Conservation (phyloP, 2,329 filamentous ascomycete genomes). For the Botryosphaeria dothidea region DNA sequence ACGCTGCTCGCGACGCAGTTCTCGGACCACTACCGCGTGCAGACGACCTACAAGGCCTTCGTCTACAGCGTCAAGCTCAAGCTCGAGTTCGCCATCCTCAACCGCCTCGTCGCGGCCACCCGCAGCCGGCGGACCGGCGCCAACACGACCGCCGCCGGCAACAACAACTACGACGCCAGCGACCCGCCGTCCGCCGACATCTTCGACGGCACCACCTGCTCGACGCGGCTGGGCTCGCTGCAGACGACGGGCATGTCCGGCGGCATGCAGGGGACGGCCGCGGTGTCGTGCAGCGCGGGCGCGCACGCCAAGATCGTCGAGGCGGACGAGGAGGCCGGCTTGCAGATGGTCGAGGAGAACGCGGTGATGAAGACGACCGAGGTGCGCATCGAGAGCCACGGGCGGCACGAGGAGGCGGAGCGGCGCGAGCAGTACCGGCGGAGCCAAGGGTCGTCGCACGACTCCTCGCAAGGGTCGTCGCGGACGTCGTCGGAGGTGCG, state of each 20-base stretch:
- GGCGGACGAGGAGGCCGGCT: not conserved
- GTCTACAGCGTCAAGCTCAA: constrained; percentile 48
- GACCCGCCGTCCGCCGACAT: not conserved
- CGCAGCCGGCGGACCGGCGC: not conserved
- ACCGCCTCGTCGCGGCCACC: constrained; percentile 26
- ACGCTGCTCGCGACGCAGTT: constrained; percentile 29
- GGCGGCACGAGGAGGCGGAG: not conserved
- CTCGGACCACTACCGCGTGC: constrained; percentile 32
- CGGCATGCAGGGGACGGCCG: not conserved
- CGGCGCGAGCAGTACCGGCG: not conserved
- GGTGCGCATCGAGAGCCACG: not conserved
- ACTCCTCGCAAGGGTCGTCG: not conserved
- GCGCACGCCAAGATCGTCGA: not conserved
- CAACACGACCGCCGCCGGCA: not conserved
- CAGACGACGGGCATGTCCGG: not conserved
- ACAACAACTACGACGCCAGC: too few species aligned
- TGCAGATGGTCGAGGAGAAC: not conserved
- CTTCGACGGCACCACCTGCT: not conserved
- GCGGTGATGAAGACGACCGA: not conserved
- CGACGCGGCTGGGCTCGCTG: not conserved
- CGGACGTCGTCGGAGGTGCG: not conserved
- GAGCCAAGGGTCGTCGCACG: not conserved
- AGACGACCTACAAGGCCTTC: constrained; percentile 40
- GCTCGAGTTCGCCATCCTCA: constrained; percentile 55
- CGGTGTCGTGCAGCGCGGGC: not conserved